Base-by-base conservation (phyloP, 2,329 filamentous ascomycete genomes). In the Ascosphaera pollenicola region DNA sequence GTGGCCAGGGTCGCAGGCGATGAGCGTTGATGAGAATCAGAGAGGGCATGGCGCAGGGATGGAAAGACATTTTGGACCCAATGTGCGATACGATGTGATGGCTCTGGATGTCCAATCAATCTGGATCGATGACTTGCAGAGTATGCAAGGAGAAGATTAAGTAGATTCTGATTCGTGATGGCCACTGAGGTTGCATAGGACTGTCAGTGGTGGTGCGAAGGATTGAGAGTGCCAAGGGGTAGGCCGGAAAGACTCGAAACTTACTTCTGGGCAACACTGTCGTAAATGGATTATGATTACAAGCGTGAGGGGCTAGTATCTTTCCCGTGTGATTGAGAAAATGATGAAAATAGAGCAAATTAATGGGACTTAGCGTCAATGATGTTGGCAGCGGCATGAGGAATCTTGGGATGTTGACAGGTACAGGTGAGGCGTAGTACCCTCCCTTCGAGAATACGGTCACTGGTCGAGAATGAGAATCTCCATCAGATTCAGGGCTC, bases 111-210 rank as follows among this genome's bases (percentile, higher is more conserved):
- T 24, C 70, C 68, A 16, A 89, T 62, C 24, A 87, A 68, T 35
- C 77, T 71, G 8, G 82, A 78, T 41, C 81, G 71, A 53, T 91
- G 82, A 19, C 75, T 81, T n/a, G 82, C 82, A 47, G 79, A 83
- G 54, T 84, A 91, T 16, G 82, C 77, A 17, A 91, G 65, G 37
- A 89, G 62, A 24, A 91, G 62, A 46, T 80, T 79, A 39, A 91
- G 64, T 1, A 91, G 66, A 48, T 83, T 77, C 2, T 48, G 45
- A 39, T 53, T 51, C 42, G 54, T 51, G 37, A 62, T 54, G 4
- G 60, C 61, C 61, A 64, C 60, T 63, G 17, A n/a, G 37, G 21
- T n/a, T 13, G 15, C 6, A 16, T 8, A 16, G 18, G 32, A 26
- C 6, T 32, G 24, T 32, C 32, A 32, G 30, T 62, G 58, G 0